phyloP scores from a whole-genome alignment of 106 monocot genomes.

The Acanthochlamys bracteata region DNA sequence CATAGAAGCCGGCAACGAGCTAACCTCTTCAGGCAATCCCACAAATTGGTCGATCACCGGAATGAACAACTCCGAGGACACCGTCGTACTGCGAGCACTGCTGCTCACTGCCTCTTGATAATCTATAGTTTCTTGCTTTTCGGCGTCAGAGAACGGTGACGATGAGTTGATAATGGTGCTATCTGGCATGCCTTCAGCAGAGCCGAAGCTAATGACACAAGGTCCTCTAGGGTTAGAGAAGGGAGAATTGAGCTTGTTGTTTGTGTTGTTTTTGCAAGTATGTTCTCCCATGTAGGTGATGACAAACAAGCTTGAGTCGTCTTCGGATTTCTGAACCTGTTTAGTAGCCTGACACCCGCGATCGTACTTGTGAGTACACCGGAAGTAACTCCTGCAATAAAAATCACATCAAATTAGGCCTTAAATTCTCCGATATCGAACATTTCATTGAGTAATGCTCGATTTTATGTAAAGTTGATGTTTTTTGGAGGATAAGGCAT shows the following conservation, averaged over 20 bases:
- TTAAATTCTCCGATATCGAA: not conserved
- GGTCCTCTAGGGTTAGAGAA: not conserved
- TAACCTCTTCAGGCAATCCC: conserved; percentile 9
- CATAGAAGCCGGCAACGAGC: conserved; percentile 14
- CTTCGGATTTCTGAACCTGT: conserved; percentile 32
- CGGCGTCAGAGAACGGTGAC: too few relatives aligned
- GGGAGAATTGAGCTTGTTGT: not conserved
- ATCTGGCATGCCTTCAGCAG: too few relatives aligned
- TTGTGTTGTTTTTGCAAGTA: conserved; percentile 26
- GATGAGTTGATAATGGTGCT: not conserved
- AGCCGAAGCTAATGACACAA: conserved; percentile 22
- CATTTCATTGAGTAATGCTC: too few relatives aligned
- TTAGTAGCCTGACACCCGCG: conserved; percentile 27
- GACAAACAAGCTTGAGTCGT: conserved; percentile 16
- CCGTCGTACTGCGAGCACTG: not conserved
- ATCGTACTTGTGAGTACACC: conserved; percentile 41
- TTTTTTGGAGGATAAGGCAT: not conserved
- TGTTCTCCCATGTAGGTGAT: conserved; percentile 46
- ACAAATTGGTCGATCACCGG: not conserved
- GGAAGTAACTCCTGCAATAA: conserved; percentile 40
- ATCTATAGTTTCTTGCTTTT: conserved; percentile 1
- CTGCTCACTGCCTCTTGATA: conserved; percentile 21
- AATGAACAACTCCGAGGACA: not conserved
- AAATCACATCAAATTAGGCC: conserved; percentile 1
- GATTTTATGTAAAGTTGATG: not conserved